Evolutionary conservation across 352 stramenopile genomes (phyloP).

Genomic region (Phytophthora capsici): DNA sequence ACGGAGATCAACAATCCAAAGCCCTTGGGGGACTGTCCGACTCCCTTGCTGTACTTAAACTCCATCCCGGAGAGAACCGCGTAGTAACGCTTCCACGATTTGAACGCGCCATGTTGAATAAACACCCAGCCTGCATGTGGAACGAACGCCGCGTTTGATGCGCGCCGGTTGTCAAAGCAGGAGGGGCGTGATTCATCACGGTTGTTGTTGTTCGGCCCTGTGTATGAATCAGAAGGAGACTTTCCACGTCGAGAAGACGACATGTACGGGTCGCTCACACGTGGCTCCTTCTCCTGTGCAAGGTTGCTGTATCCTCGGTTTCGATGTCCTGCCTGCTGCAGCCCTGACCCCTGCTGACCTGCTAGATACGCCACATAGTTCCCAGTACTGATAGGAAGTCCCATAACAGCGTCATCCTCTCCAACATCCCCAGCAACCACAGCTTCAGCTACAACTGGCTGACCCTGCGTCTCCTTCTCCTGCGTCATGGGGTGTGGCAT

Average conservation of each 20-base stretch:
- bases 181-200: constrained; percentile 37
- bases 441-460: constrained; percentile 7
- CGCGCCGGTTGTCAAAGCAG: constrained; percentile 74
- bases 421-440: constrained; percentile 16
- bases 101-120: constrained; percentile 66
- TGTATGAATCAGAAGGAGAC: constrained; percentile 30
- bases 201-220: constrained; percentile 33
- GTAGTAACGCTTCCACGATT: constrained; percentile 76
- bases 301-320: constrained; percentile 69
- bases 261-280: constrained; percentile 49
- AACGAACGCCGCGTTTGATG: constrained; percentile 58
- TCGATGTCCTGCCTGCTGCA: constrained; percentile 40
- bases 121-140: constrained; percentile 74
- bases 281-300: constrained; percentile 38
- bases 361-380: constrained; percentile 63
- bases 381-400: constrained; percentile 63
- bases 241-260: constrained; percentile 34
- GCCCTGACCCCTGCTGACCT: constrained; percentile 29
- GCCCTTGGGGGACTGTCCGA: constrained; percentile 66
- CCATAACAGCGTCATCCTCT: constrained; percentile 56
- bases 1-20: constrained; percentile 66
- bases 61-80: constrained; percentile 73
- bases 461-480: constrained; percentile 3
- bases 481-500: constrained; percentile 7
- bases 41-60: constrained; percentile 77